These are phyloP conservation scores for Phragmites australis DNA, from an alignment of 176 grass and related monocot species.

Conservation along the genomic window DNA sequence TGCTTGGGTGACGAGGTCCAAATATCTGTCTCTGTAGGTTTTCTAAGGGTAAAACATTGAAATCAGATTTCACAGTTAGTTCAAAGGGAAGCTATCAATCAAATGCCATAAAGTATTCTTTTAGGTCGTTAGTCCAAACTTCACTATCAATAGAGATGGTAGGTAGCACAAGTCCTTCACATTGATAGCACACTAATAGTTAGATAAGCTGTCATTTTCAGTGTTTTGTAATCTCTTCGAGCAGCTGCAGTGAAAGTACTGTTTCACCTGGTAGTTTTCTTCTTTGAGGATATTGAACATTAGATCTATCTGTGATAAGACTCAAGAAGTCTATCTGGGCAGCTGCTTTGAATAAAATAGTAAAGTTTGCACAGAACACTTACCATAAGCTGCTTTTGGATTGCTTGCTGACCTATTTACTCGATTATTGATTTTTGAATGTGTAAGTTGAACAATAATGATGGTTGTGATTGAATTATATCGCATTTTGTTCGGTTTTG, in stretches of 20 bases:
- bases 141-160: slow-evolving; percentile 20
- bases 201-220: slow-evolving; percentile 39
- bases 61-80: slow-evolving; percentile 16
- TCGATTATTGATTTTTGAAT: background rate
- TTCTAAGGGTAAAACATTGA: background rate
- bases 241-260: background rate
- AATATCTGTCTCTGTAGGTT: background rate
- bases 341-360: background rate
- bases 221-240: slow-evolving; percentile 20
- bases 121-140: background rate
- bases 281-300: background rate
- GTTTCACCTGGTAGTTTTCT: background rate
- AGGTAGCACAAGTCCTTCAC: slow-evolving; percentile 16
- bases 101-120: background rate
- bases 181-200: background rate
- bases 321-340: background rate
- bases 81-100: background rate
- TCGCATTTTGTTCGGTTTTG: background rate
- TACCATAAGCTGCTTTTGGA: background rate
- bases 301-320: background rate
- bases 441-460: background rate
- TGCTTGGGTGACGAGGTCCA: background rate
- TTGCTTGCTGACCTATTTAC: background rate
- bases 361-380: background rate
- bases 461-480: background rate